Percentiles rank a stretch among this genome's conserved stretches.
phyloP scores from a whole-genome alignment of 2,329 filamentous ascomycete species.

The Calonectria pteridis region DNA sequence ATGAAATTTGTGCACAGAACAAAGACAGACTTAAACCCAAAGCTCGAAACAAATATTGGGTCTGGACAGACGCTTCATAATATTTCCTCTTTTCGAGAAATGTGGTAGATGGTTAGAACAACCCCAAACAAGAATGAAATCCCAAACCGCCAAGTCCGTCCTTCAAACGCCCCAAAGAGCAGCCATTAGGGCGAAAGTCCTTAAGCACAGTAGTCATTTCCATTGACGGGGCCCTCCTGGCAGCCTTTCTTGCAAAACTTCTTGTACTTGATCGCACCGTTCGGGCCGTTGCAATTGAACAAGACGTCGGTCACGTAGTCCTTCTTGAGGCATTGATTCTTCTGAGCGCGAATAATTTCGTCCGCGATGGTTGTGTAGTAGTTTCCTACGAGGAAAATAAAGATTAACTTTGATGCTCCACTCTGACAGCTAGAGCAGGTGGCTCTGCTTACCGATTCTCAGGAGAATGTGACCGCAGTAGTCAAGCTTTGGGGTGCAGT shows the following conservation, averaged over 20 bases:
- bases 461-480: constrained; percentile 23
- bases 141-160: neutral
- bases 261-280: constrained; percentile 24
- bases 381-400: neutral
- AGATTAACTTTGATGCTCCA: neutral
- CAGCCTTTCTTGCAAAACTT: constrained; percentile 24
- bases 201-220: constrained; percentile 19
- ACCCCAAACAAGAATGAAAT: neutral
- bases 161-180: neutral
- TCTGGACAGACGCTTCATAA: neutral
- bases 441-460: constrained; percentile 12
- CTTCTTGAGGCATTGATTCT: constrained; percentile 21
- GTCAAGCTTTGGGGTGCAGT: constrained; percentile 24
- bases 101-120: neutral
- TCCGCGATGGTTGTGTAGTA: constrained; percentile 21
- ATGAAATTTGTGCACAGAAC: too few species aligned
- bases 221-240: neutral
- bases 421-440: too few species aligned
- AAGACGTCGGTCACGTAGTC: constrained; percentile 17
- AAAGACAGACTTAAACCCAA: too few species aligned
- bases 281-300: constrained; percentile 14
- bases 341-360: constrained; percentile 17
- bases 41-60: neutral
- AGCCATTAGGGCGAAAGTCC: neutral
- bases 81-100: neutral